Base-by-base conservation (phyloP, 2,329 filamentous ascomycete species). In the Fusarium metavorans region DNA sequence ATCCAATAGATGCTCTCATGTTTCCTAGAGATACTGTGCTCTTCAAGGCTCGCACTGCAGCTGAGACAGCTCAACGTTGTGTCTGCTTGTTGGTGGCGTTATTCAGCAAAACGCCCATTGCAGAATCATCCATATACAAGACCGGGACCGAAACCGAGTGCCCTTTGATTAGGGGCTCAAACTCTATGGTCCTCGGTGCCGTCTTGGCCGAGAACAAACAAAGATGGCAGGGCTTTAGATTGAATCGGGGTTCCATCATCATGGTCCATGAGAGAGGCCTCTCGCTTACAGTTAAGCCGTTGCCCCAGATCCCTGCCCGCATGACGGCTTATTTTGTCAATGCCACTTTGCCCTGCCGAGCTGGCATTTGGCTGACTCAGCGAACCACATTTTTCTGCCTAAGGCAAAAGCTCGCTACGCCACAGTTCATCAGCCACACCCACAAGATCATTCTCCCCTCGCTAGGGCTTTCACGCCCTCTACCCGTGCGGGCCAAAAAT, bases 401-500 rank as follows among this genome's bases (percentile, higher is more conserved):
- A 54, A 76, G 76, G 75, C 75, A 70, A 1, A 8, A 23, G 0
- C 3, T 32, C 10, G 39, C n/a, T 52, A 64, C 63, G 70, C 73
- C 77, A 76, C 72, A 32, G 6, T 5, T 1, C 67, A 70, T 34
- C 64, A 73, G 70, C 73, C 73, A 70, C 72, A 52, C 66, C 69
- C 68, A 76, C 70, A 66, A 63, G 27, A 70, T 67, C 52, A n/a
- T 63, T 52, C 69, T 72, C 61, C 66, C 56, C 69, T 73, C 77
- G 70, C 81, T 83, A 83, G 82, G 82, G 81, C 79, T 84, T 82
- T 77, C 48, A 80, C 82, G 78, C 82, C 81, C 82, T 83, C 75
- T 74, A 69, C 65, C 67, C 62, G 68, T 75, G 75, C 79, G 75
- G 77, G 77, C 76, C 79, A 52, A 79, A 83, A 83, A 81, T 80